phyloP scores from a whole-genome alignment of 1,139 yeast genomes.

The Sugiyamaella castrensis region DNA sequence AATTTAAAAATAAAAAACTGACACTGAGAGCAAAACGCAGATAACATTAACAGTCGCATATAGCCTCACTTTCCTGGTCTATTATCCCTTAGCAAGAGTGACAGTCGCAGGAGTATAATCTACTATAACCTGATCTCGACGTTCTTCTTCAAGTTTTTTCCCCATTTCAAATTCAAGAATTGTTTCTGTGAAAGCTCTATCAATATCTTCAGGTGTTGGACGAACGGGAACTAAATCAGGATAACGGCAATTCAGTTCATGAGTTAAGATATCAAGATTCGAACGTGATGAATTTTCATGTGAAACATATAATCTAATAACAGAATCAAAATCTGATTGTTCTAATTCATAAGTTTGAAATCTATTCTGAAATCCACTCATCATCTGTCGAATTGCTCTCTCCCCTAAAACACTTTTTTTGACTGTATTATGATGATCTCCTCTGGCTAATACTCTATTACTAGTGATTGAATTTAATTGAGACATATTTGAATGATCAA shows the following conservation, averaged over 20 bases:
- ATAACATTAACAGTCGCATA: too few species aligned
- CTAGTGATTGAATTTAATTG: slow-evolving; percentile 44
- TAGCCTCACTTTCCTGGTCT: too few species aligned
- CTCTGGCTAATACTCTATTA: slow-evolving; percentile 57
- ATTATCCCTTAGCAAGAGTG: too few species aligned
- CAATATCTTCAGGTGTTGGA: slow-evolving; percentile 5
- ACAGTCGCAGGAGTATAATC: not conserved
- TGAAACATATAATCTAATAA: slow-evolving; percentile 50
- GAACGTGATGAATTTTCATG: slow-evolving; percentile 45
- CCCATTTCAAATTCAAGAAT: slow-evolving; percentile 7
- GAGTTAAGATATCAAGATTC: slow-evolving; percentile 48
- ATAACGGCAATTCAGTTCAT: slow-evolving; percentile 39
- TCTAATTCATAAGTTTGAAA: slow-evolving; percentile 44
- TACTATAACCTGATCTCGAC: not conserved
- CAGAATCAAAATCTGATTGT: slow-evolving; percentile 47
- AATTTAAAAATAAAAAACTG: too few species aligned
- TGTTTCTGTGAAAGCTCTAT: slow-evolving; percentile 10
- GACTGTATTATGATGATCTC: slow-evolving; percentile 81
- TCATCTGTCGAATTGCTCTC: slow-evolving; percentile 51
- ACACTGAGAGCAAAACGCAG: too few species aligned
- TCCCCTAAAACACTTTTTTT: slow-evolving; percentile 49
- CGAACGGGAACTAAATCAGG: slow-evolving; percentile 40
- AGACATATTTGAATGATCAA: slow-evolving; percentile 19
- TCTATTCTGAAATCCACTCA: slow-evolving; percentile 64
- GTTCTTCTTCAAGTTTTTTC: not conserved